Percentiles rank a stretch among this genome's conserved stretches.
These are phyloP conservation scores for Penicillium glabrum DNA, from an alignment of 2,329 filamentous ascomycete genomes.

Conservation along the genomic window DNA sequence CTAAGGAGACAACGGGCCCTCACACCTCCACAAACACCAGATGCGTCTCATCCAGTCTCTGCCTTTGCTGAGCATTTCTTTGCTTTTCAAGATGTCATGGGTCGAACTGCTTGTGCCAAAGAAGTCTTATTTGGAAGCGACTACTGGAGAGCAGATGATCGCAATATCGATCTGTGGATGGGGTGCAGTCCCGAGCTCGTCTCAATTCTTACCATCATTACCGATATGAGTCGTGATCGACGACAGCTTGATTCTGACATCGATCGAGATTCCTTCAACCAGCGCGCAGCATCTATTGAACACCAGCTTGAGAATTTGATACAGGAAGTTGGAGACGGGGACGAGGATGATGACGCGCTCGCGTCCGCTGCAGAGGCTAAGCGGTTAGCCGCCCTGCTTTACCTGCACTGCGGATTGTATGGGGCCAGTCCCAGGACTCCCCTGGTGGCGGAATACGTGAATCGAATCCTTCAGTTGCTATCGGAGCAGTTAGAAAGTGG, in stretches of 20 bases:
- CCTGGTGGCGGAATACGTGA: constrained; percentile 32
- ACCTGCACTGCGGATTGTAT: constrained; percentile 48
- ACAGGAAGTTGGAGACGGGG: constrained; percentile 32
- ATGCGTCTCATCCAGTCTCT: constrained; percentile 25
- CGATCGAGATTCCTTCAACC: constrained; percentile 27
- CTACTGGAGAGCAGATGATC: constrained; percentile 45
- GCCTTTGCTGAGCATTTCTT: constrained; percentile 50
- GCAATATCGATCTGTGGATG: constrained; percentile 48
- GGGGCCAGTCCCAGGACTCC: constrained; percentile 44
- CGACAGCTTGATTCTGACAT: constrained; percentile 27
- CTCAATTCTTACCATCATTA: constrained; percentile 49
- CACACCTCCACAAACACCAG: constrained; percentile 7
- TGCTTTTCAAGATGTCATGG: constrained; percentile 54
- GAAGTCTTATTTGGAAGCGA: constrained; percentile 49
- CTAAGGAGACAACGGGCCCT: constrained; percentile 33
- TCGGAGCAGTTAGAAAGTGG: constrained; percentile 35
- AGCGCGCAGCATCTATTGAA: constrained; percentile 37
- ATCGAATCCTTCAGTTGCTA: constrained; percentile 36
- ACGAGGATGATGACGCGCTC: constrained; percentile 36
- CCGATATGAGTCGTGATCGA: constrained; percentile 44
- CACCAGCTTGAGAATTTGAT: constrained; percentile 33
- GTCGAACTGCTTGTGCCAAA: constrained; percentile 51
- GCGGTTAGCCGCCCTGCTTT: constrained; percentile 46
- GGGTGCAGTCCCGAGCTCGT: constrained; percentile 51
- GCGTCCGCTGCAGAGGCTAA: constrained; percentile 44